A percentile compares a stretch with the other conserved stretches of the same genome.
Conservation (phyloP, 495 filamentous ascomycete species). For the Trichocladium uniseriatum region DNA sequence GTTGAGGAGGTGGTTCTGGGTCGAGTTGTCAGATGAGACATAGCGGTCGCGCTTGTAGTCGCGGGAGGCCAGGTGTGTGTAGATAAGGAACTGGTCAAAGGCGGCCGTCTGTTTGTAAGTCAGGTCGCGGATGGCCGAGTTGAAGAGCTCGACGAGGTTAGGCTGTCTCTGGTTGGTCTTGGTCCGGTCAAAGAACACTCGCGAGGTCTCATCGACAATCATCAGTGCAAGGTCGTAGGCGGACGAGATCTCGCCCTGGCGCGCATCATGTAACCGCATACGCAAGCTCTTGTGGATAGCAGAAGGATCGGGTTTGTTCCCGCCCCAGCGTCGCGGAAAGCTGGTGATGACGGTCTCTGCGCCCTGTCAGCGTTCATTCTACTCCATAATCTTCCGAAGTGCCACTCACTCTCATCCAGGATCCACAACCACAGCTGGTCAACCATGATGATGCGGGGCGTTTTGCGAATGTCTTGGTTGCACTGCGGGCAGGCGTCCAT, state of each 20-base stretch:
- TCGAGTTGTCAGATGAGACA: conserved; percentile 32
- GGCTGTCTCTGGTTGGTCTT: conserved; percentile 34
- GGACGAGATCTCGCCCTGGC: conserved; percentile 51
- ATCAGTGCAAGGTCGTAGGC: conserved; percentile 53
- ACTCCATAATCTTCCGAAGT: too few relatives aligned
- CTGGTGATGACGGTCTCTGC: conserved; percentile 50
- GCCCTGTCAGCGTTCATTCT: too few relatives aligned
- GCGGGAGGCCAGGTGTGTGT: conserved; percentile 21
- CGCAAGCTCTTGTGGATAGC: conserved; percentile 52
- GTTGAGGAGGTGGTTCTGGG: conserved; percentile 49
- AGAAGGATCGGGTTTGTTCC: conserved; percentile 53
- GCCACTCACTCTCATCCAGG: conserved; percentile 34
- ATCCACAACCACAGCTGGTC: conserved; percentile 64
- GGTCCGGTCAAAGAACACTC: conserved; percentile 52
- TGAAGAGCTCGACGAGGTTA: conserved; percentile 59
- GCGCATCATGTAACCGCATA: conserved; percentile 14
- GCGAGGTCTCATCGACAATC: conserved; percentile 54
- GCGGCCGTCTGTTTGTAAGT: conserved; percentile 28
- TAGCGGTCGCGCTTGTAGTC: conserved; percentile 18
- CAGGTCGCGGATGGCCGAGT: conserved; percentile 49
- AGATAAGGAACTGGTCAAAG: conserved; percentile 28
- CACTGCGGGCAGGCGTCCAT: conserved; percentile 18
- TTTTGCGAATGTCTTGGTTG: conserved; percentile 28
- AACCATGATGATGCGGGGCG: conserved; percentile 58
- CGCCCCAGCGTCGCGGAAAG: conserved; percentile 55